Evolutionary conservation across 495 filamentous ascomycete genomes (phyloP), one percentile per base, ranked within the genome.

Genomic region (Staphylotrichum tortipilum): DNA sequence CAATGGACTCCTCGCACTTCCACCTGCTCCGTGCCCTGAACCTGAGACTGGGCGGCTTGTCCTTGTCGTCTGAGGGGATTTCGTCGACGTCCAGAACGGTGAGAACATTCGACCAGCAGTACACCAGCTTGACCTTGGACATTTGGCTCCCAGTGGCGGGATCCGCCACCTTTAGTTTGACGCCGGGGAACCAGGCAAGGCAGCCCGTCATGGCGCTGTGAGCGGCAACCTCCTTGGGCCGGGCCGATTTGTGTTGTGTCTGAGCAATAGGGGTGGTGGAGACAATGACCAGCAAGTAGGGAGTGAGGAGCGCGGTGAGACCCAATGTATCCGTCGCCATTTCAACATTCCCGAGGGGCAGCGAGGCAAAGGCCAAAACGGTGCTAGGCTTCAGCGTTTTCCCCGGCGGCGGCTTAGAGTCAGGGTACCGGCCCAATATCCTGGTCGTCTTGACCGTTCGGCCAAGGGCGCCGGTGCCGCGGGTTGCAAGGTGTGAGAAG

Each of bases 41-140:
- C 24, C 78, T 78, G 7, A 97, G 77, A 37, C 71, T 79, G 8
- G 90, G 82, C 4, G 85, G 87, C 49, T 83, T 85, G 38, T 84
- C 78, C 34, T 71, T 74, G 50, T 82, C 72, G 24, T 87, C 82
- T 2, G 83, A 74, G 36, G 80, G 79, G 18, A 79, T 72, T 54
- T 88, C 85, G 31, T 88, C 81, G 18, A 96, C 77, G 43, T 99
- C 94, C 21, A 97, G 63, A 17, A 97, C 83, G 1, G 91, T 96
- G 49, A 99, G 71, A 24, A 97, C 80, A 59, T 95, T 95, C 10
- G 90, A 96, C 94, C 92, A 99, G 61, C 88, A 95, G 66, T 97
- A 99, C 2, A 87, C 89, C n/a, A 99, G 75, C 62, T 96, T 97
- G 37, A 84, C 82, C 59, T 80, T 81, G 14, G 86, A 88, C 29